Evolutionary conservation across 2,329 filamentous ascomycete species (phyloP).

Genomic region (Atkinsonella hypoxylon): DNA sequence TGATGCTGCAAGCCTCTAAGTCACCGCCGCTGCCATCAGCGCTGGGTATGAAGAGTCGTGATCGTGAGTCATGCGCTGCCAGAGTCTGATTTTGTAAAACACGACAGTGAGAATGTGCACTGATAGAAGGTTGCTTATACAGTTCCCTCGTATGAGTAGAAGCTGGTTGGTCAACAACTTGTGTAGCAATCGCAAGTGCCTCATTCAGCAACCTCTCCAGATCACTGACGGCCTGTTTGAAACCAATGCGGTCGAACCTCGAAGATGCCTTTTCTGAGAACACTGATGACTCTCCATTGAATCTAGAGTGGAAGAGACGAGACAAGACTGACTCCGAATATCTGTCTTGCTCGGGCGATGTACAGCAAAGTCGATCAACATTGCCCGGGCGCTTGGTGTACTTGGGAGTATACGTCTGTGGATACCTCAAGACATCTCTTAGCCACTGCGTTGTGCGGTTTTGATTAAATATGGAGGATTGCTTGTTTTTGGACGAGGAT

Average conservation of each 20-base stretch:
- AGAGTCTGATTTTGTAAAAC: constrained; percentile 1
- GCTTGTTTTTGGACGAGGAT: constrained; percentile 11
- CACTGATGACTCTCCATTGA: constrained; percentile 10
- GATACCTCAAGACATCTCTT: constrained; percentile 17
- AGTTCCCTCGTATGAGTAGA: constrained; percentile 5
- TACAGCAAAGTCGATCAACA: constrained; percentile 3
- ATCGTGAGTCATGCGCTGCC: neutral
- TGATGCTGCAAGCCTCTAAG: neutral
- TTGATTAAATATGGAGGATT: constrained; percentile 21
- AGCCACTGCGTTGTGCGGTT: constrained; percentile 23
- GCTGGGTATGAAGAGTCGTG: constrained; percentile 3
- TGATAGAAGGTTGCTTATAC: constrained; percentile 9
- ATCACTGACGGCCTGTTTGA: constrained; percentile 27
- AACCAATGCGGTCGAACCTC: constrained; percentile 16
- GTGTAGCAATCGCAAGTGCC: constrained; percentile 30
- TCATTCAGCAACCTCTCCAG: constrained; percentile 35
- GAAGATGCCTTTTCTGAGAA: constrained; percentile 12
- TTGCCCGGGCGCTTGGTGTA: constrained; percentile 17
- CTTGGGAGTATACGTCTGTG: constrained; percentile 14
- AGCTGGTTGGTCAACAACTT: constrained; percentile 24
- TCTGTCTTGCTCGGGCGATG: constrained; percentile 9
- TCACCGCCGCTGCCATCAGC: constrained; percentile 7
- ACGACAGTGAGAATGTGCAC: constrained; percentile 6
- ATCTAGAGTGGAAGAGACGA: constrained; percentile 7
- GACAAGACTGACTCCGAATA: constrained; percentile 14